phyloP scores from a whole-genome alignment of 345 rosid genomes.

The Salix udensis region DNA sequence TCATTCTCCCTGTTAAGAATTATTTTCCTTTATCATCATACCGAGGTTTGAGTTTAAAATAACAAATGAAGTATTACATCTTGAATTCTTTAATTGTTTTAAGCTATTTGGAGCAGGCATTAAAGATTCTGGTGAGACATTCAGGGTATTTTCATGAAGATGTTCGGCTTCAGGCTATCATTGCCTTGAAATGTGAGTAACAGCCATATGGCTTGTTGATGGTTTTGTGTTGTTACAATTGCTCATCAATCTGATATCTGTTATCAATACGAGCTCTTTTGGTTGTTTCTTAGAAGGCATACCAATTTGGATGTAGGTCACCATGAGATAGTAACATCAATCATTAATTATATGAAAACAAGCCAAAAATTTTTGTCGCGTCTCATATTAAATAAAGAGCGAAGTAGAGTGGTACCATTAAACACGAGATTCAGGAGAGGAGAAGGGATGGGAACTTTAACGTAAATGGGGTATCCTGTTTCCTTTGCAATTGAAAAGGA shows the following conservation, averaged over 20 bases:
- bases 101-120: conserved; percentile 89
- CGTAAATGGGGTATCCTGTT: background rate
- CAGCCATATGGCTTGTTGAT: background rate
- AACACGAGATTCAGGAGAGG: background rate
- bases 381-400: background rate
- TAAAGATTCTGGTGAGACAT: conserved; percentile 77
- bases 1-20: background rate
- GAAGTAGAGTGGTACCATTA: background rate
- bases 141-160: conserved; percentile 96
- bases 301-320: background rate
- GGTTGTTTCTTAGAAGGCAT: background rate
- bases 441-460: background rate
- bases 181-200: conserved; percentile 74
- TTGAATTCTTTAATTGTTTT: conserved; percentile 45
- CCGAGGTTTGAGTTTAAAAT: background rate
- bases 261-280: background rate
- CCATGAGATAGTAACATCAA: background rate
- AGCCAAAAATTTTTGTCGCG: too few relatives aligned
- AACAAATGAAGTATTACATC: background rate
- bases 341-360: background rate
- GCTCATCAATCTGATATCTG: background rate
- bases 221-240: background rate
- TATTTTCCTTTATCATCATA: background rate
- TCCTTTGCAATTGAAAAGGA: background rate
- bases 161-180: conserved; percentile 93